Conservation (phyloP, 257 asterid genomes). For the Phtheirospermum japonicum region DNA sequence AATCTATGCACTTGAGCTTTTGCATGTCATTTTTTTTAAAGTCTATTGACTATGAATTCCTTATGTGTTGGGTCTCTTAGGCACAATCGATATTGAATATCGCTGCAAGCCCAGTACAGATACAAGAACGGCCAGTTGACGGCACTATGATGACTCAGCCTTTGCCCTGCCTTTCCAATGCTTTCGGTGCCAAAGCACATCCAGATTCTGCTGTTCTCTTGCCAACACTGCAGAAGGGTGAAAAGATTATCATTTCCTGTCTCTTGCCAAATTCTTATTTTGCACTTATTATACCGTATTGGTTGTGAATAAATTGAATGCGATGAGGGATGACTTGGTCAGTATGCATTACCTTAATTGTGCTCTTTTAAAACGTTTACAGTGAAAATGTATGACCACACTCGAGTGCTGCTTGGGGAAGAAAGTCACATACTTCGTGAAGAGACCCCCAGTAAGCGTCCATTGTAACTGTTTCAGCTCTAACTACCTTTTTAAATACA, state of each 20-base stretch:
- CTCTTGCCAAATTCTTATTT: background rate
- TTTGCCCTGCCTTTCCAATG: slow-evolving; percentile 38
- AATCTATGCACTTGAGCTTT: background rate
- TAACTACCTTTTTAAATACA: background rate
- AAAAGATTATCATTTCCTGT: slow-evolving; percentile 6
- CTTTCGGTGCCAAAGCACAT: slow-evolving; percentile 30
- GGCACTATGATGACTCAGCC: slow-evolving; percentile 38
- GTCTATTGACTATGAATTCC: background rate
- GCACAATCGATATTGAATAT: slow-evolving; percentile 57
- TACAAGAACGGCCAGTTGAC: slow-evolving; percentile 43
- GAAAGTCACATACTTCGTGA: slow-evolving; percentile 40
- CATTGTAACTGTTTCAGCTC: background rate
- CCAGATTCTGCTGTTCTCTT: slow-evolving; percentile 39
- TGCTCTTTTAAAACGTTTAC: slow-evolving; percentile 19
- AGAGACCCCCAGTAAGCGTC: slow-evolving; percentile 42
- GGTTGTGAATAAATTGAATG: background rate
- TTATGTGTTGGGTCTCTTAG: slow-evolving; percentile 27
- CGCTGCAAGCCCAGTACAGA: slow-evolving; percentile 53
- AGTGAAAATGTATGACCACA: slow-evolving; percentile 40
- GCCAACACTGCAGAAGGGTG: slow-evolving; percentile 55
- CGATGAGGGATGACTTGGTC: slow-evolving; percentile 12
- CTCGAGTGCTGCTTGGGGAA: slow-evolving; percentile 40
- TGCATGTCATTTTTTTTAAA: background rate
- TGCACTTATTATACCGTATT: background rate
- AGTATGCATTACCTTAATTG: background rate